These are phyloP conservation scores for Ampelomyces quisqualis DNA, from an alignment of 2,329 filamentous ascomycete species.

Conservation along the genomic window DNA sequence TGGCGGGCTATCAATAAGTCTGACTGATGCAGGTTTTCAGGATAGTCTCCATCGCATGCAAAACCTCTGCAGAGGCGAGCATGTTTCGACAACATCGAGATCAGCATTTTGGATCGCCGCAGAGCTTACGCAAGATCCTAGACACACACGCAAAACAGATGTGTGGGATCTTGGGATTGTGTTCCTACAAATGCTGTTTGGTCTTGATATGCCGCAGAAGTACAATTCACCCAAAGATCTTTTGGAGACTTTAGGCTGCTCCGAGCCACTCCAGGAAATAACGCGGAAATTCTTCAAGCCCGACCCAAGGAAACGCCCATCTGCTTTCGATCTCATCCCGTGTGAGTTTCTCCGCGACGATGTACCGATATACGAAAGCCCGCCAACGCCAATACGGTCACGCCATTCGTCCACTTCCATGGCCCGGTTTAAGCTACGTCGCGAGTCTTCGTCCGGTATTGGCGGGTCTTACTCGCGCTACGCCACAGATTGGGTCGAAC, in stretches of 20 bases:
- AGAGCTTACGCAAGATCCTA: slow-evolving; percentile 65
- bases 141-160: slow-evolving; percentile 72
- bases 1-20: slow-evolving; percentile 67
- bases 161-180: slow-evolving; percentile 94
- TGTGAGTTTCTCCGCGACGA: slow-evolving; percentile 58
- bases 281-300: slow-evolving; percentile 80
- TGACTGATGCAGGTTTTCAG: slow-evolving; percentile 73
- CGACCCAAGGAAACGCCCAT: slow-evolving; percentile 79
- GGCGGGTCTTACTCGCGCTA: slow-evolving; percentile 67
- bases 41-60: slow-evolving; percentile 65
- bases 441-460: slow-evolving; percentile 39
- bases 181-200: slow-evolving; percentile 92
- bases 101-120: slow-evolving; percentile 83
- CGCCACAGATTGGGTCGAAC: slow-evolving; percentile 84
- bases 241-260: slow-evolving; percentile 70
- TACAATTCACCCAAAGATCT: slow-evolving; percentile 78
- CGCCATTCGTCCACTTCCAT: slow-evolving; percentile 42
- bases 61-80: slow-evolving; percentile 52
- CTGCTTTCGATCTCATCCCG: slow-evolving; percentile 71
- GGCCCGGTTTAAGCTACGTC: slow-evolving; percentile 34
- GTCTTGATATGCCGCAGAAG: slow-evolving; percentile 70
- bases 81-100: slow-evolving; percentile 62
- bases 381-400: slow-evolving; percentile 38
- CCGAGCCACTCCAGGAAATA: slow-evolving; percentile 74
- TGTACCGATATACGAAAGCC: slow-evolving; percentile 45